Base-by-base conservation (phyloP, 2,329 filamentous ascomycete species). In the Bipolaris oryzae region DNA sequence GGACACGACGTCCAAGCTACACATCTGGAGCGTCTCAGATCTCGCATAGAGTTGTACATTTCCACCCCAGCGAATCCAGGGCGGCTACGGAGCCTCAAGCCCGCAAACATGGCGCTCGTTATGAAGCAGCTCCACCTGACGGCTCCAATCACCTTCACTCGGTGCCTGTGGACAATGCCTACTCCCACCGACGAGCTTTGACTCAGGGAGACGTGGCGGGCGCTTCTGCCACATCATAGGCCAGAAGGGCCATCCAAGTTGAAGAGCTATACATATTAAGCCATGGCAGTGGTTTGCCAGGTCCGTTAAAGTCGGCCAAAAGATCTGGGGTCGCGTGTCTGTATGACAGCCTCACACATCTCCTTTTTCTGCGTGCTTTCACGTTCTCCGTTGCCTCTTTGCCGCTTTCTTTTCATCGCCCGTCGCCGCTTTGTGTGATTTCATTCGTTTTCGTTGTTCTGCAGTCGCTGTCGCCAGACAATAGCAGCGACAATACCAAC, bases 21-120 rank as follows among this genome's bases (percentile, higher is more conserved):
- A 60, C 63, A 58, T 69, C 65, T 69, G 62, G 62, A 68, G 67
- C 73, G 74, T 75, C 72, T 76, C 73, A 71, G 67, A 68, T 70
- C 55, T 67, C 59, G 59, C 63, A 63, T 67, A 67, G 62, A 63
- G 69, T 72, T 63, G 67, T 69, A 70, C 69, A 74, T 71, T 63
- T 68, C 61, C 61, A 55, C 46, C 50, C 62, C 64, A 74, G 68
- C 74, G 69, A 74, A 74, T 76, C 70, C 66, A 64, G 57, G 68
- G 73, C 73, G 73, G 65, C 67, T 76, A 74, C 57, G 61, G 65
- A 70, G 67, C 66, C 65, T 69, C 66, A 63, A 65, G 53, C 48
- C 64, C 63, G 59, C 59, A 42, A 51, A 56, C 50, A 69, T 74
- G 71, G 74, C 73, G 74, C 71, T 69, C 69, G 57, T 64, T 64